Base-by-base conservation (phyloP, 1,284 basidiomycete genomes). In the Cryptococcus floricola region DNA sequence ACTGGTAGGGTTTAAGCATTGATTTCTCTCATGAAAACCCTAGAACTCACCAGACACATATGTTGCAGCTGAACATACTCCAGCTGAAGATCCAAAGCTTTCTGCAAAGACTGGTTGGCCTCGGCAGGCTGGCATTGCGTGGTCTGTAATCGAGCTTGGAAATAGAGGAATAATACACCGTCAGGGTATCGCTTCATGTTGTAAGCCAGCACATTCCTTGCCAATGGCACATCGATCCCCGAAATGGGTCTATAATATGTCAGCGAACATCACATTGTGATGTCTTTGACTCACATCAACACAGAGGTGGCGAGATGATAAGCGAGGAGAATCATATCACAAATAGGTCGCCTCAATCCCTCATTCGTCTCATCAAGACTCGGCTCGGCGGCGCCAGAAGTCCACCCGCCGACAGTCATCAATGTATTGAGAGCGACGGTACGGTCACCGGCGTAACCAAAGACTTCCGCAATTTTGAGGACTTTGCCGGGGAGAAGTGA, bases 131-230 rank as follows among this genome's bases (percentile, higher is more conserved):
- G 86, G 12, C 87, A 87, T 61, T 88, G 84, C 44, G 84, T 83
- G 4, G 94, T 83, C 42, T 85, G 83, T 41, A 96, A 82, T 4
- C 93, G 84, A 7, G 94, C 93, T 47, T 91, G 88, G 57, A 90
- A 93, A 75, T 95, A 96, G 28, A 97, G 84, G 84, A 94, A 97
- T 79, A 97, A 96, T 37, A 94, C 87, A 57, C 79, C 69, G 68
- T 76, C 59, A 57, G 76, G 67, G 65, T 74, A 73, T 64, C 87
- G 83, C 69, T 84, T 80, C 55, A 91, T 75, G 72, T 94, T 91
- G 82, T 88, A 95, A 50, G 85, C 80, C 14, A 95, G 77, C 39
- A 95, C 85, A 62, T 85, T 85, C 58, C 82, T 80, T 0, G 91
- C 91, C 63, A 88, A 80, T 0, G 70, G 63, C 38, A 93, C 81